Conservation (phyloP, 352 stramenopile species). For the Pythium guiyangense region DNA sequence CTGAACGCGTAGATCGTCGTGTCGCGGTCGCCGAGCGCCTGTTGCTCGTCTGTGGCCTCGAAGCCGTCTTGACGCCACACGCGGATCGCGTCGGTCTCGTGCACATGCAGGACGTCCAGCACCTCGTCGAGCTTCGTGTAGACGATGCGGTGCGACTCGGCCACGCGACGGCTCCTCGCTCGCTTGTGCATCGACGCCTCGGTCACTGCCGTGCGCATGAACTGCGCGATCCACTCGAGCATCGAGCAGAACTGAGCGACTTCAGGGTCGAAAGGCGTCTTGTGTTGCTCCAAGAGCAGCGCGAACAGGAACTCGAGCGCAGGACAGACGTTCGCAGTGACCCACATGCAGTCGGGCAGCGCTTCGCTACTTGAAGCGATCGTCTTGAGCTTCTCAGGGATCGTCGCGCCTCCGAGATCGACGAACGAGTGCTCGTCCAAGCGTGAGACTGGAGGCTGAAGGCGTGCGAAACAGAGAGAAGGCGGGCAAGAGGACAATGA, state of each 20-base stretch:
- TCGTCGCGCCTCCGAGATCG: not conserved
- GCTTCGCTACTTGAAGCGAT: not conserved
- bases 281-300: not conserved
- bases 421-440: not conserved
- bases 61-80: not conserved
- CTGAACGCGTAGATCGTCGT: too few relatives aligned
- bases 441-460: too few relatives aligned
- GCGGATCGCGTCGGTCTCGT: not conserved
- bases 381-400: not conserved
- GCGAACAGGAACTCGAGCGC: constrained; percentile 4
- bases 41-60: too few relatives aligned
- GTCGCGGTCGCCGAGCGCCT: too few relatives aligned
- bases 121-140: too few relatives aligned
- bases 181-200: constrained; percentile 1
- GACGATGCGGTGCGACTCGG: constrained; percentile 3
- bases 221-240: not conserved
- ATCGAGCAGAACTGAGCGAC: not conserved
- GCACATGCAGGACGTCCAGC: not conserved
- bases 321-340: not conserved
- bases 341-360: not conserved
- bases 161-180: not conserved
- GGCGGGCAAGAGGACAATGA: too few relatives aligned
- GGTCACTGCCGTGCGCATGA: constrained; percentile 2
- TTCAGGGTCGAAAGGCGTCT: not conserved
- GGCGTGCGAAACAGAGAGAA: too few relatives aligned